Evolutionary conservation across 495 filamentous ascomycete species (phyloP), one percentile per base, ranked within the genome.

Genomic region (Penicillium odoratum): DNA sequence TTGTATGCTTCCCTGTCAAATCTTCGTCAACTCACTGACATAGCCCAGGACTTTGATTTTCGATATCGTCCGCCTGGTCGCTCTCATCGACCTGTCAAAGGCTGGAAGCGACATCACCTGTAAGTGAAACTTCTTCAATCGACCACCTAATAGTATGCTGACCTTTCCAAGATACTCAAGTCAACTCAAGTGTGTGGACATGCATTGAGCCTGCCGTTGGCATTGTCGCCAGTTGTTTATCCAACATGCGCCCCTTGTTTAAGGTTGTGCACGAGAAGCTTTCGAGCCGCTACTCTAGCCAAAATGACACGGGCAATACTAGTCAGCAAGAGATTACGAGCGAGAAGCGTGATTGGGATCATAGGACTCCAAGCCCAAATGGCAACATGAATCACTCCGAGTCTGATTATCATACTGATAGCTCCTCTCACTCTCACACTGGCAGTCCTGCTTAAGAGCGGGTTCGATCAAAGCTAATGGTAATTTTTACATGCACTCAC

Each of bases 201-300:
- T 75, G 70, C 57, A 72, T 75, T 16, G 70, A 75, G 29, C 64
- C 70, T 4, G 66, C 67, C 3, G 68, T 71, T 4, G 70, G 72
- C 4, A 72, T 73, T 47, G 69, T 71, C 0, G 72, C 70, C 0
- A 66, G 66, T 16, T 73, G 70, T 30, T 54, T 75, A 2, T 66
- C 70, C 0, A 73, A 73, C 52, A 69, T 73, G 61, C 67, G 69
- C 8, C 70, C 69, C 3, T 48, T 72, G 11, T 73, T 75, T 62
- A 65, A 65, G 40, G 9, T 66, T 48, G 36, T 58, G 8, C 62
- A 65, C 28, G 40, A 55, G 8, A 62, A 62, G n/a, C 51, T 67
- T 31, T 69, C 61, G 66, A 53, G 57, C 13, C 49, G 50, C 5
- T 38, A 48, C 33, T 42, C 48, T 48, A 57, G 55, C 11, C 18